phyloP scores from a whole-genome alignment of 1,284 basidiomycete species.

The Cutaneotrichosporon sp. region DNA sequence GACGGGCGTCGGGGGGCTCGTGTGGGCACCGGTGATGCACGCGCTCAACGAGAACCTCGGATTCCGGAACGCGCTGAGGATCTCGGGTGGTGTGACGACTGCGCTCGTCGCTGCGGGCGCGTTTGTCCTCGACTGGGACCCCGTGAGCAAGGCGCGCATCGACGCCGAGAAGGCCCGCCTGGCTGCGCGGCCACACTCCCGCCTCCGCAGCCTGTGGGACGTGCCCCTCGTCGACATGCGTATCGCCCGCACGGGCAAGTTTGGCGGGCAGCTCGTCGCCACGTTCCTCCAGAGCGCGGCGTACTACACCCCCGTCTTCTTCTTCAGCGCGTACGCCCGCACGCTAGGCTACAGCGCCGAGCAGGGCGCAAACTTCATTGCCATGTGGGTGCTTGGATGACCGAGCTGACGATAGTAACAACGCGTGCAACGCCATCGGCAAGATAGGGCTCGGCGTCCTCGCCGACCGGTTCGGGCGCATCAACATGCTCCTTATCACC shows the following conservation, averaged over 20 bases:
- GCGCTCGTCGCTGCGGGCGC: slow-evolving; percentile 19
- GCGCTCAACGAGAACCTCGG: slow-evolving; percentile 31
- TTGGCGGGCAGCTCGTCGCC: slow-evolving; percentile 30
- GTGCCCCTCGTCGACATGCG: slow-evolving; percentile 37
- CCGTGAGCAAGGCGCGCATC: slow-evolving; percentile 24
- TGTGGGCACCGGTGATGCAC: slow-evolving; percentile 33
- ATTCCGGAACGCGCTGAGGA: slow-evolving; percentile 31
- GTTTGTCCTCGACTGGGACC: slow-evolving; percentile 35
- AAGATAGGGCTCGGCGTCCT: slow-evolving; percentile 46
- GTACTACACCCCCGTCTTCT: slow-evolving; percentile 44
- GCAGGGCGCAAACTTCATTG: slow-evolving; percentile 33
- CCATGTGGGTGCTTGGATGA: too few relatives aligned
- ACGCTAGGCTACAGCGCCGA: slow-evolving; percentile 27
- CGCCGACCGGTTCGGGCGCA: slow-evolving; percentile 45
- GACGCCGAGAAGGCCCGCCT: slow-evolving; percentile 15
- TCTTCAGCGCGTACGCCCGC: slow-evolving; percentile 38
- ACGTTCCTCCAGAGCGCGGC: slow-evolving; percentile 29
- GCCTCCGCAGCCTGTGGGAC: slow-evolving; percentile 15
- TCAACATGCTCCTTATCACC: slow-evolving; percentile 47
- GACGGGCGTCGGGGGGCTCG: slow-evolving; percentile 39
- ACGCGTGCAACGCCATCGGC: slow-evolving; percentile 42
- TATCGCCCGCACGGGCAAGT: slow-evolving; percentile 28
- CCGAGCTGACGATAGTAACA: slow-evolving; percentile 16
- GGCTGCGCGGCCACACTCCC: not conserved
- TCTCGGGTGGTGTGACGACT: slow-evolving; percentile 29